These are phyloP conservation scores for Geotrichum aggregatum DNA, from an alignment of 1,139 yeast species.

Conservation along the genomic window DNA sequence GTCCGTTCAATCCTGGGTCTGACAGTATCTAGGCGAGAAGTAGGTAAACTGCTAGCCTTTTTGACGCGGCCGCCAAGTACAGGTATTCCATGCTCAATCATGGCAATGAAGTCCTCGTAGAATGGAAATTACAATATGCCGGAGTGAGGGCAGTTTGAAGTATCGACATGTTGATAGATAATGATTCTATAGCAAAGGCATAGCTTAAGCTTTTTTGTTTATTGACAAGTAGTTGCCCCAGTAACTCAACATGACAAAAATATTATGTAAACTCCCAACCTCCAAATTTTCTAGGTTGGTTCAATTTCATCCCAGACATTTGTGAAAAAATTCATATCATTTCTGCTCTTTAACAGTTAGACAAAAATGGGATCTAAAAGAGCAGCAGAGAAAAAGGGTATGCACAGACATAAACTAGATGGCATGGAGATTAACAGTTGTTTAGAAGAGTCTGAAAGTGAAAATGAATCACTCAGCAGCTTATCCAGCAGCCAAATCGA, in stretches of 20 bases:
- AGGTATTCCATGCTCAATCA: background rate
- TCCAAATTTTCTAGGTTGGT: background rate
- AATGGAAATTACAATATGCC: background rate
- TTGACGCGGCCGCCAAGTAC: background rate
- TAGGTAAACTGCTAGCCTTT: slow-evolving; percentile 3
- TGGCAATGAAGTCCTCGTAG: background rate
- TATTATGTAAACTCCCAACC: slow-evolving; percentile 10
- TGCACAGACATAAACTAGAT: background rate
- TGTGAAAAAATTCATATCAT: background rate
- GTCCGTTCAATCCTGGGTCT: slow-evolving; percentile 1
- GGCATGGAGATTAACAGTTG: background rate
- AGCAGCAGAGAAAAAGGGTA: slow-evolving; percentile 2
- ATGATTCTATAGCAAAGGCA: no score
- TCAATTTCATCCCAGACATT: background rate
- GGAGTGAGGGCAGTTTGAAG: background rate
- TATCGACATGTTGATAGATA: background rate
- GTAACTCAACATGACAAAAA: background rate
- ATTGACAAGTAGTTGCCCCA: slow-evolving; percentile 2
- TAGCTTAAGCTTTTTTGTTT: slow-evolving; percentile 2
- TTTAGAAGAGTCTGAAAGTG: slow-evolving; percentile 10
- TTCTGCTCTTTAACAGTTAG: background rate
- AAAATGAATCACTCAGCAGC: slow-evolving; percentile 6
- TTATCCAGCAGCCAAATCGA: slow-evolving; percentile 19
- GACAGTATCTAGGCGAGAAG: background rate
- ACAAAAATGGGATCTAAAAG: slow-evolving; percentile 10